Base-by-base conservation (phyloP, 805 yeast genomes). In the Myxozyma neotropica region DNA sequence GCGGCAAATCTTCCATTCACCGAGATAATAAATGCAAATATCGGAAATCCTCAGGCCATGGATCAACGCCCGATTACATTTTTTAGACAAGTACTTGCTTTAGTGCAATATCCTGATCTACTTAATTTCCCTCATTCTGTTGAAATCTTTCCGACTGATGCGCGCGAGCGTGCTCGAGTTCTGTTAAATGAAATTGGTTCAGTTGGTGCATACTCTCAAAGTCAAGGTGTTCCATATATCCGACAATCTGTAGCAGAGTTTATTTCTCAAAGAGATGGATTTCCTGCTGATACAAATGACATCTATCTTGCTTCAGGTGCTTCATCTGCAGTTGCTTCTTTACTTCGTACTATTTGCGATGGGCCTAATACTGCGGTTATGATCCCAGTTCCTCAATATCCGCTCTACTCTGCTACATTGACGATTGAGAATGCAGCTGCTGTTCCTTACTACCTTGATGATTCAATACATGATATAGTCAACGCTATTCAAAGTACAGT, bases 331-430 rank as follows among this genome's bases (percentile, higher is more conserved):
- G 98, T 93, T 13, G 80, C 85, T 53, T 84, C 87, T 67, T 76
- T 94, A 59, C 76, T 94, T 53, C 85, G 86, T 53, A 80, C 92
- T 29, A 74, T 94, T 17, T 80, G 94, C 3, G 73, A 79, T 39
- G 89, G 90, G 35, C 81, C 81, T 42, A 74, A 83, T 57, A 80
- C 94, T 1, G 96, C 96, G 49, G 81, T 78, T 70, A 75, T 95
- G 74, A 91, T 94, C 66, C 99, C 99, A 33, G 93, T 94, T 66
- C 99, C 99, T 10, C 99, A 94, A 77, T 94, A 94, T 72, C 99
- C 99, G 1, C 80, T 94, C 59, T 94, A 94, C 76, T 90, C 97
- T 2, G 99, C 99, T n/a, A 81, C 96, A 3, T 80, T 94, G 68
- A 87, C 97, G 1, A 78, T 94, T 70, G 87, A 88, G 70, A 83